phyloP scores from a whole-genome alignment of 441 rosid species.

The Erodium trifolium region DNA sequence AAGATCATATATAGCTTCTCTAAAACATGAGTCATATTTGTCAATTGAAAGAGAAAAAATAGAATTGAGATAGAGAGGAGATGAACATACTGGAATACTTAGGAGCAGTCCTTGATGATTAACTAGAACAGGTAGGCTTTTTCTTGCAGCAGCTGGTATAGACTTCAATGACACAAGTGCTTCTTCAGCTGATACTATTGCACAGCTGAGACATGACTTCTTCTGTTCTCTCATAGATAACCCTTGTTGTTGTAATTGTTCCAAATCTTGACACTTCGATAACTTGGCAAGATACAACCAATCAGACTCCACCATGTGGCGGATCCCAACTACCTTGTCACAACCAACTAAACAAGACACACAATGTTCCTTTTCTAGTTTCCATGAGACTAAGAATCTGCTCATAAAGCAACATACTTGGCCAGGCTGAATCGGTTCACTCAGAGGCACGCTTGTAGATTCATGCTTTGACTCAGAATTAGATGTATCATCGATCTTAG shows the following conservation, averaged over 20 bases:
- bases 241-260: constrained; percentile 22
- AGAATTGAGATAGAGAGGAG: constrained; percentile 5
- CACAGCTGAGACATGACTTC: constrained; percentile 24
- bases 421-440: constrained; percentile 38
- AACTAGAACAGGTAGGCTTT: constrained; percentile 72
- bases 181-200: constrained; percentile 37
- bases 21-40: not conserved
- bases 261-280: constrained; percentile 29
- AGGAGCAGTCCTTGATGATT: constrained; percentile 41
- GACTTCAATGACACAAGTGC: constrained; percentile 49
- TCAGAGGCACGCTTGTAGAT: constrained; percentile 24
- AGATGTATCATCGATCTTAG: constrained; percentile 30
- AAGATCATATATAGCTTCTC: not conserved
- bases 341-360: constrained; percentile 26
- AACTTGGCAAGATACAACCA: constrained; percentile 72
- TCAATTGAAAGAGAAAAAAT: not conserved
- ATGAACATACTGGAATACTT: constrained; percentile 63
- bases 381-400: constrained; percentile 67
- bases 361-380: constrained; percentile 20
- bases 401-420: constrained; percentile 58
- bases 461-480: constrained; percentile 25
- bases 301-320: constrained; percentile 65
- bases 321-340: constrained; percentile 39
- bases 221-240: constrained; percentile 17
- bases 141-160: constrained; percentile 65